A percentile compares a stretch with the other conserved stretches of the same genome.
phyloP scores from a whole-genome alignment of 345 rosid species.

The Sapria himalayana region DNA sequence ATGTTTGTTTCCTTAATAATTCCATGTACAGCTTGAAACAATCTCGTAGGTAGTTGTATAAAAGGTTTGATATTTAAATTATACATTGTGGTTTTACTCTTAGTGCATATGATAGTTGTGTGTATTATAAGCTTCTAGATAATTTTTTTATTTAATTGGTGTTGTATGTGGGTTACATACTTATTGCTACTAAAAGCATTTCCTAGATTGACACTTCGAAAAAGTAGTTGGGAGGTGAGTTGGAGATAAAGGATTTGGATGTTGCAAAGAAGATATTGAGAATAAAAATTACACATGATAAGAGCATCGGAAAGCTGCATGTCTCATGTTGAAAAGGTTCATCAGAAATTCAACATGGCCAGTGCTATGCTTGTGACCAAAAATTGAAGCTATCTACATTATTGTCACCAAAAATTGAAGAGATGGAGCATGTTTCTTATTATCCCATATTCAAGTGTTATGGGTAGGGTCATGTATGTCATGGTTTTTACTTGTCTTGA shows the following conservation, averaged over 20 bases:
- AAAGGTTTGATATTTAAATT: not conserved
- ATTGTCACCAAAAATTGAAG: too few species aligned
- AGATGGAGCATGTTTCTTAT: too few species aligned
- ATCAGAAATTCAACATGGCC: too few species aligned
- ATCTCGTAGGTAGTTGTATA: not conserved
- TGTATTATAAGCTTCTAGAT: not conserved
- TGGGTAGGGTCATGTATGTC: too few species aligned
- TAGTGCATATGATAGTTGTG: not conserved
- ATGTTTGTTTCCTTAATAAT: not conserved
- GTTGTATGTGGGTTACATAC: too few species aligned
- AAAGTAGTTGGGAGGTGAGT: not conserved
- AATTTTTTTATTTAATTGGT: not conserved
- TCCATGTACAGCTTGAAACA: not conserved
- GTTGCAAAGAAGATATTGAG: not conserved
- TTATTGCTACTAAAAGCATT: too few species aligned
- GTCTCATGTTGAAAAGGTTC: too few species aligned
- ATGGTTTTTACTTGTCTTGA: too few species aligned
- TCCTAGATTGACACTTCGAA: not conserved
- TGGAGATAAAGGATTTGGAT: not conserved
- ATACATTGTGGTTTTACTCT: not conserved
- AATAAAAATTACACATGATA: not conserved
- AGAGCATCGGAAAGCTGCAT: not conserved
- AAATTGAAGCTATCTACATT: too few species aligned
- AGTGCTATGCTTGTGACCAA: too few species aligned
- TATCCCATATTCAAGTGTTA: too few species aligned